phyloP scores from a whole-genome alignment of 2,329 filamentous ascomycete species.

The Exophiala viscosa region DNA sequence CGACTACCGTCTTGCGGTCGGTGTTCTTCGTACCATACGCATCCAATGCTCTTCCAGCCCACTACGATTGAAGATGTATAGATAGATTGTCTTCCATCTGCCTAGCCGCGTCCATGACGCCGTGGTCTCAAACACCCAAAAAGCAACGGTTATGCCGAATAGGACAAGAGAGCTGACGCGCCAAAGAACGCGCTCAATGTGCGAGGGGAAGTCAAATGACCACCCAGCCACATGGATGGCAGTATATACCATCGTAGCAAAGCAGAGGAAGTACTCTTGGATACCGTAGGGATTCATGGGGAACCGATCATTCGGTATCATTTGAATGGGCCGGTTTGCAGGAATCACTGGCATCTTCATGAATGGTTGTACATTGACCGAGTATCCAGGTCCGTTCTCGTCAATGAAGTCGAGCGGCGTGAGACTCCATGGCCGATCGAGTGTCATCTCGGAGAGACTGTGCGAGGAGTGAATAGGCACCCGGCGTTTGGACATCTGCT shows the following conservation, averaged over 20 bases:
- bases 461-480: neutral
- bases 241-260: constrained; percentile 17
- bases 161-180: constrained; percentile 25
- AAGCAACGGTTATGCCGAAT: constrained; percentile 30
- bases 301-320: constrained; percentile 35
- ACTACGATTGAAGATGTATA: constrained; percentile 23
- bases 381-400: constrained; percentile 28
- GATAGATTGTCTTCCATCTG: constrained; percentile 31
- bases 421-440: constrained; percentile 26
- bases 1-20: constrained; percentile 17
- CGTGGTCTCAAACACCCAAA: constrained; percentile 33
- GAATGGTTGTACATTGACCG: constrained; percentile 10
- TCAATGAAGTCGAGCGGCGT: constrained; percentile 37
- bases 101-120: constrained; percentile 32
- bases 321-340: constrained; percentile 30
- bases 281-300: constrained; percentile 31
- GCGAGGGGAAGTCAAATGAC: neutral
- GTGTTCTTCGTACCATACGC: constrained; percentile 20
- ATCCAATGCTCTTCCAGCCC: constrained; percentile 17
- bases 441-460: constrained; percentile 26
- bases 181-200: neutral
- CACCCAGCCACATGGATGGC: neutral
- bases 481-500: constrained; percentile 28
- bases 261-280: constrained; percentile 30
- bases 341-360: constrained; percentile 28